Evolutionary conservation across 306 rosid genomes (phyloP).

Genomic region (Cucurbita argyrosperma): DNA sequence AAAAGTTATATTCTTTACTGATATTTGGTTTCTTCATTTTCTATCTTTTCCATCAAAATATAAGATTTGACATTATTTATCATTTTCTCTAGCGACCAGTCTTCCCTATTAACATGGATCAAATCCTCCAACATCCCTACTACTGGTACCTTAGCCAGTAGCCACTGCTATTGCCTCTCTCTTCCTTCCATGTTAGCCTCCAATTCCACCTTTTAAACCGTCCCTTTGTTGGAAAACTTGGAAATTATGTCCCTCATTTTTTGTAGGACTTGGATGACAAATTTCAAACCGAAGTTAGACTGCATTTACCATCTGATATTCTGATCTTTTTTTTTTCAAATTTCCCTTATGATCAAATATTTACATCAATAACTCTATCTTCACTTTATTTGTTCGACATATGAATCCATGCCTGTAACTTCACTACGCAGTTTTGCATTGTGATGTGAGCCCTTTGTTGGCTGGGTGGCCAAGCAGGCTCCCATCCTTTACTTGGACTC

Average conservation of each 20-base stretch:
- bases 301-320: not conserved
- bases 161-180: not conserved
- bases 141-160: not conserved
- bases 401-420: not conserved
- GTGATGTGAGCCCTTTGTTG: not conserved
- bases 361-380: not conserved
- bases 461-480: not conserved
- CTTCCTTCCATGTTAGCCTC: not conserved
- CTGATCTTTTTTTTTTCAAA: not conserved
- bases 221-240: not conserved
- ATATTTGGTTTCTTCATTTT: not conserved
- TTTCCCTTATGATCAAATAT: not conserved
- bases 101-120: not conserved
- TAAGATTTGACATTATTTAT: not conserved
- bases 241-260: not conserved
- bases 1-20: not conserved
- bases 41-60: not conserved
- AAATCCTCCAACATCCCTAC: not conserved
- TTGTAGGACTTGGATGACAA: not conserved
- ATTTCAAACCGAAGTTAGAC: not conserved
- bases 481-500: not conserved
- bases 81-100: not conserved
- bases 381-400: not conserved
- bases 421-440: not conserved
- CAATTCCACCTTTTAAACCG: not conserved